A percentile compares a stretch with the other conserved stretches of the same genome.
phyloP scores from a whole-genome alignment of 1,139 yeast genomes.

The Torulaspora pretoriensis region DNA sequence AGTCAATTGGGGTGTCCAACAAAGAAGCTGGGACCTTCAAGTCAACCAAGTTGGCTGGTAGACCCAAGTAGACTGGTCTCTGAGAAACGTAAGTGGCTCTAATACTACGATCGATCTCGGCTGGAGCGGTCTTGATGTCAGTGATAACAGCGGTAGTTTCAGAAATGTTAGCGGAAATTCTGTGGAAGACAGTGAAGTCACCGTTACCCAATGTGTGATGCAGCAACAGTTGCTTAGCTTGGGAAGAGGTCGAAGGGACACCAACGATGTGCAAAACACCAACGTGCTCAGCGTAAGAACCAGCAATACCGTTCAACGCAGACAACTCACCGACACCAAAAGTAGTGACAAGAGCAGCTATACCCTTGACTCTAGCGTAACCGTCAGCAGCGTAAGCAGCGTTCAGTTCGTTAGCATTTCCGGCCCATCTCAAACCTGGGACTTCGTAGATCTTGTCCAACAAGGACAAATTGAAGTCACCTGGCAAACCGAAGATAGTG shows the following conservation, averaged over 20 bases:
- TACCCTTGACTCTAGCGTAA: constrained; percentile 61
- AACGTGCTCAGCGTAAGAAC: constrained; percentile 74
- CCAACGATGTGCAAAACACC: constrained; percentile 86
- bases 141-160: constrained; percentile 61
- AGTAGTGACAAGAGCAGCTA: constrained; percentile 59
- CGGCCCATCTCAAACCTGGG: constrained; percentile 59
- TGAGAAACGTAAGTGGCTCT: constrained; percentile 67
- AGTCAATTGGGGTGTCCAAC: constrained; percentile 61
- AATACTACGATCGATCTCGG: constrained; percentile 68
- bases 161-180: constrained; percentile 68
- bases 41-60: constrained; percentile 80
- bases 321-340: constrained; percentile 87
- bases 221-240: constrained; percentile 54
- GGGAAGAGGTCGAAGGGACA: constrained; percentile 60
- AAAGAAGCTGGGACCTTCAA: constrained; percentile 51
- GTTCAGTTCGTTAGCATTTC: constrained; percentile 67
- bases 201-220: constrained; percentile 81
- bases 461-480: constrained; percentile 64
- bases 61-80: constrained; percentile 78
- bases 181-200: constrained; percentile 72
- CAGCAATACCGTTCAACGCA: constrained; percentile 79
- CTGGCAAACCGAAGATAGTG: constrained; percentile 65
- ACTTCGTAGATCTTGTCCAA: constrained; percentile 62
- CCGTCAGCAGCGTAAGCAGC: constrained; percentile 74
- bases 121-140: constrained; percentile 60